A percentile compares a stretch with the other conserved stretches of the same genome.
Evolutionary conservation across 768 basidiomycete genomes (phyloP).

Genomic region (Termitomyces sp.): DNA sequence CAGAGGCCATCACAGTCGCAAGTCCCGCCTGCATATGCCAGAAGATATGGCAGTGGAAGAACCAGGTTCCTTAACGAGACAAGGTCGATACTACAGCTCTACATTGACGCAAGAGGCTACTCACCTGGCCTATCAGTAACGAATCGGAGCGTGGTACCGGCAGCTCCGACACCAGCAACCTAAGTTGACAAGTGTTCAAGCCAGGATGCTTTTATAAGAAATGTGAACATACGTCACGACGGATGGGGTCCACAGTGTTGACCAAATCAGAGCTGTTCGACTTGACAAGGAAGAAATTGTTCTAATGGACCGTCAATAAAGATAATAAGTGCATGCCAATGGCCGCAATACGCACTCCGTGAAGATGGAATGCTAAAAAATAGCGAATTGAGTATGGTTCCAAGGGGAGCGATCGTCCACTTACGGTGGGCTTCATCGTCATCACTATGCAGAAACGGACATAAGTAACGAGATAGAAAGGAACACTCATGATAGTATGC

Average conservation of each 20-base stretch:
- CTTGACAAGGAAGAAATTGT: slow-evolving; percentile 35
- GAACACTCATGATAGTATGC: neutral
- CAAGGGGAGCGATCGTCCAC: neutral
- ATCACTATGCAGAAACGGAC: slow-evolving; percentile 8
- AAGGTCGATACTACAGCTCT: neutral
- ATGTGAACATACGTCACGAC: slow-evolving; percentile 16
- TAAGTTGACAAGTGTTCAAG: neutral
- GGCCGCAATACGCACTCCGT: slow-evolving; percentile 18
- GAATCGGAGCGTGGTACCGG: slow-evolving; percentile 40
- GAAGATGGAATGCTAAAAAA: slow-evolving; percentile 25
- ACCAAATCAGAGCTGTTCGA: slow-evolving; percentile 23
- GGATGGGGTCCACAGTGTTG: slow-evolving; percentile 45
- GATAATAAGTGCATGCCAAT: neutral
- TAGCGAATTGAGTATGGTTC: neutral
- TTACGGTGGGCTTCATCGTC: slow-evolving; percentile 25
- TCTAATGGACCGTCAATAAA: slow-evolving; percentile 16
- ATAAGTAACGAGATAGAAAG: neutral
- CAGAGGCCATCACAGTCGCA: slow-evolving; percentile 15
- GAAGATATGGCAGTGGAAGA: slow-evolving; percentile 26
- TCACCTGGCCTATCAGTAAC: slow-evolving; percentile 49
- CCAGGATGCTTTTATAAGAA: neutral
- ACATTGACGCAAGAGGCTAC: neutral
- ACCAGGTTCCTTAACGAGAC: slow-evolving; percentile 18
- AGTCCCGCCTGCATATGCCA: slow-evolving; percentile 19
- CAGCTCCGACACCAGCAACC: slow-evolving; percentile 14